These are phyloP conservation scores for Fusarium circinatum DNA, from an alignment of 2,329 filamentous ascomycete genomes.

Conservation along the genomic window DNA sequence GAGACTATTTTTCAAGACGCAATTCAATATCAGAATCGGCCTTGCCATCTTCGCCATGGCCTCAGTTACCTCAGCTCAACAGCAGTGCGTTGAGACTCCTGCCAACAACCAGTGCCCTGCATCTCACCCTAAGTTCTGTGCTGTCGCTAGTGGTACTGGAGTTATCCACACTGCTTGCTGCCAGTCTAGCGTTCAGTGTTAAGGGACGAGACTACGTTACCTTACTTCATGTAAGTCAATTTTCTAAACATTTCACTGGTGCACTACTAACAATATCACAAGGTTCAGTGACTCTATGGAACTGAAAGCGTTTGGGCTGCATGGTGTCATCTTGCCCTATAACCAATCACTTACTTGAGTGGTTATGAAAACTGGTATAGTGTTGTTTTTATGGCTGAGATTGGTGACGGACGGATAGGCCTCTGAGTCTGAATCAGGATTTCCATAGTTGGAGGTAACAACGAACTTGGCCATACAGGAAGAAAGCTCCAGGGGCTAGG, in stretches of 20 bases:
- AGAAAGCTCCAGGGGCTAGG: not conserved
- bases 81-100: not conserved
- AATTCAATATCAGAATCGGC: not conserved
- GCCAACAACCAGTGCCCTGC: not conserved
- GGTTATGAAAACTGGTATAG: too few species aligned
- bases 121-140: not conserved
- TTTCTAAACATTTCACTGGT: too few species aligned
- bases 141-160: not conserved
- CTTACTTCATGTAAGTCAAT: not conserved
- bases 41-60: not conserved
- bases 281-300: too few species aligned
- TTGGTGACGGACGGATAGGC: too few species aligned
- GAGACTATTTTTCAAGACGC: not conserved
- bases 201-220: not conserved
- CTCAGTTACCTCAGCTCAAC: not conserved
- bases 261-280: too few species aligned
- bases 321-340: too few species aligned
- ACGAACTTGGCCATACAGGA: not conserved
- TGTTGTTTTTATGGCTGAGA: too few species aligned
- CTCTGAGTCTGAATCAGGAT: too few species aligned
- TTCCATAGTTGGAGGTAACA: not conserved
- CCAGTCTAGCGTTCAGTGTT: not conserved
- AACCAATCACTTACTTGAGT: accelerated
- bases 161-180: not conserved
- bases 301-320: accelerated